Evolutionary conservation across 2,329 filamentous ascomycete genomes (phyloP).

Genomic region (Bisporella sp.): DNA sequence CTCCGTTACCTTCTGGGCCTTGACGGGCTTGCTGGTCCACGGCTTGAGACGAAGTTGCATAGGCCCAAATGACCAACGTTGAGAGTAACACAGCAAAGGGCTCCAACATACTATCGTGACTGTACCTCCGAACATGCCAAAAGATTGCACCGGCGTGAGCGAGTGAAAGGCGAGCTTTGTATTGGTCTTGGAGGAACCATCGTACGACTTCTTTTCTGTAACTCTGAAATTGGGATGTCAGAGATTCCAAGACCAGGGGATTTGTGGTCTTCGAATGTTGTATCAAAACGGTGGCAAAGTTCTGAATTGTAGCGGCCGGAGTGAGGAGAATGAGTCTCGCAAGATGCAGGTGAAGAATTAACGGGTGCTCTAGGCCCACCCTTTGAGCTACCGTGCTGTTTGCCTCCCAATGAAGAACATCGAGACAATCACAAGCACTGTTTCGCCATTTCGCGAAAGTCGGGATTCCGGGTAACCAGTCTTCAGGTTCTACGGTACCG

Average conservation of each 20-base stretch:
- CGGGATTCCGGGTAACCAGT: slow-evolving; percentile 8
- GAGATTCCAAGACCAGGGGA: not conserved
- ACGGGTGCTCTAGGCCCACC: slow-evolving; percentile 45
- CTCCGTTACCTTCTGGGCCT: not conserved
- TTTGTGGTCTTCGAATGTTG: slow-evolving; percentile 8
- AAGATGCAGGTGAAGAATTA: slow-evolving; percentile 47
- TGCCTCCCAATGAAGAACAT: slow-evolving; percentile 51
- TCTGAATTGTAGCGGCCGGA: slow-evolving; percentile 4
- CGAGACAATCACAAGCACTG: slow-evolving; percentile 39
- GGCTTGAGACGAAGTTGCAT: slow-evolving; percentile 21
- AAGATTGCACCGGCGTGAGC: slow-evolving; percentile 38
- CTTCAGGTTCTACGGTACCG: slow-evolving; percentile 12
- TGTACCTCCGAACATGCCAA: slow-evolving; percentile 40
- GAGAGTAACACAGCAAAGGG: slow-evolving; percentile 32
- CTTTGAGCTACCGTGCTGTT: slow-evolving; percentile 42
- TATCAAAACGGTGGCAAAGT: slow-evolving; percentile 2
- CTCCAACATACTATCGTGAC: slow-evolving; percentile 33
- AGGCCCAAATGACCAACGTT: slow-evolving; percentile 34
- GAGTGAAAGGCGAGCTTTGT: slow-evolving; percentile 37
- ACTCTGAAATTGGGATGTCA: not conserved
- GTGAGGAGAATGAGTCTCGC: slow-evolving; percentile 43
- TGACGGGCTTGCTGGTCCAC: not conserved
- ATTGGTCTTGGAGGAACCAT: slow-evolving; percentile 27
- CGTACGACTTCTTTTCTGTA: slow-evolving; percentile 11
- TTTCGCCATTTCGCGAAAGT: slow-evolving; percentile 33